Evolutionary conservation across 1,139 yeast genomes (phyloP), one percentile per base, ranked within the genome.

Genomic region (Meyerozyma sp.): DNA sequence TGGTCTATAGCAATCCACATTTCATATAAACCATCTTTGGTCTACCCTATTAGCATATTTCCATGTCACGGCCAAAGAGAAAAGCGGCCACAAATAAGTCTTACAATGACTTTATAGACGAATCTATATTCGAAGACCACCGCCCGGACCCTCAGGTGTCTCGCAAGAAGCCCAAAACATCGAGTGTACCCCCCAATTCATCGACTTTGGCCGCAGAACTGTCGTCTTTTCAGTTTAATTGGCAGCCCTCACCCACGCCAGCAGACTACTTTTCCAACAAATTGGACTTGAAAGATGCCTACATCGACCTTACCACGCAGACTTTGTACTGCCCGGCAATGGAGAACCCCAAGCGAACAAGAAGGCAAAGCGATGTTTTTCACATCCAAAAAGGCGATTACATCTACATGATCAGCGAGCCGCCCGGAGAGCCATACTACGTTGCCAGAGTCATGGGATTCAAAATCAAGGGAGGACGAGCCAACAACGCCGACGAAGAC

Each of bases 371-470:
- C 16, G 50, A 50, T 26, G 34, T 47, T 1, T 64, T 65, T 43
- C 58, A 55, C 36, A 50, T 79, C 18, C 50, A 51, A 7, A 78
- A 77, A 47, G 80, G 79, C 21, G 96, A 91, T 46, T 83, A 75
- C 50, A 84, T 91, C 5, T 91, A 87, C 59, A 82, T 93, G 80
- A 75, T 90, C 23, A 82, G 95, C 50, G 97, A 89, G 59, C 97
- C 97, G 0, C 93, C 96, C 0, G 95, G 96, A 1, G 98, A 91
- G 54, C 97, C 98, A 0, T 91, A 87, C 65, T 90, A 88, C 56
- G 79, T 93, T 40, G 98, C 95, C 0, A 71, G 94, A 43, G 75
- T 93, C 40, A 78, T 88, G 75, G 95, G 91, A 23, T 89, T 90
- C 59, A 79, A 76, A 13, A 62, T 59, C 40, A 77, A 72, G 49